phyloP scores from a whole-genome alignment of 331 rosid genomes.

The Malus hybrid region DNA sequence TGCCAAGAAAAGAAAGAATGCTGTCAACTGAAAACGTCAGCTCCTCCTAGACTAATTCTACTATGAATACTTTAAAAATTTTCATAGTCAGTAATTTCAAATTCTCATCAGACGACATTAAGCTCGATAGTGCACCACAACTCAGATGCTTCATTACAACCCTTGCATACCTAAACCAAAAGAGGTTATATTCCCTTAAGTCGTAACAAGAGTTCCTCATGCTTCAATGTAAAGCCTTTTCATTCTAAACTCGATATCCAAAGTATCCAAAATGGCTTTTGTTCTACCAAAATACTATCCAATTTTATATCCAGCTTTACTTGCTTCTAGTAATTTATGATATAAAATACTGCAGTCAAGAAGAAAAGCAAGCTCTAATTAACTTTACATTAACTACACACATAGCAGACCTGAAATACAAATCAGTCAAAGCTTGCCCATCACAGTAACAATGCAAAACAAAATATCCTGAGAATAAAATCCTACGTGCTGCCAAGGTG shows the following conservation, averaged over 20 bases:
- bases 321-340: not conserved
- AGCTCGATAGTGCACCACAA: not conserved
- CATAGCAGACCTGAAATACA: not conserved
- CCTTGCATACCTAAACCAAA: not conserved
- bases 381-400: not conserved
- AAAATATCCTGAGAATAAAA: not conserved
- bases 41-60: not conserved
- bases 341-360: not conserved
- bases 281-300: not conserved
- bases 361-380: not conserved
- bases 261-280: not conserved
- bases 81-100: not conserved
- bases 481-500: not conserved
- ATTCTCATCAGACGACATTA: not conserved
- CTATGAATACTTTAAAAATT: not conserved
- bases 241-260: not conserved
- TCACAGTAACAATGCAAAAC: not conserved
- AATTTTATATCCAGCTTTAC: not conserved
- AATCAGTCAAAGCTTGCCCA: not conserved
- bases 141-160: not conserved
- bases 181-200: not conserved
- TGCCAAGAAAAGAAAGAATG: not conserved
- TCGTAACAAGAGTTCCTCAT: not conserved
- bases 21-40: not conserved
- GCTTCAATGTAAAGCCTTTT: not conserved